phyloP scores from a whole-genome alignment of 2,329 filamentous ascomycete genomes.

The Calonectria pseudoturangicola region DNA sequence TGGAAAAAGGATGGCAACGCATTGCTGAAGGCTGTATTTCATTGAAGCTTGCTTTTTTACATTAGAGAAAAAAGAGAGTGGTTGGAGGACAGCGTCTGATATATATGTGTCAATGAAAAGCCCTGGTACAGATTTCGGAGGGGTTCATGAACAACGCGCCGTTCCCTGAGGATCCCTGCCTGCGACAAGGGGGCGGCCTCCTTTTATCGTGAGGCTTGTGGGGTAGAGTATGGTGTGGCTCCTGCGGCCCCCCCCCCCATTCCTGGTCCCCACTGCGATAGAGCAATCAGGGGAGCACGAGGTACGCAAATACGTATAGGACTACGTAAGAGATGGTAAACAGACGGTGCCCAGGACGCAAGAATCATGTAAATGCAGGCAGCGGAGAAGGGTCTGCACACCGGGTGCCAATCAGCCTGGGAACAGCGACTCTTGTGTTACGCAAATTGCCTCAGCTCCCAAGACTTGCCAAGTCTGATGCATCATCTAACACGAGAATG shows the following conservation, averaged over 20 bases:
- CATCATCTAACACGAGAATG: conserved; percentile 37
- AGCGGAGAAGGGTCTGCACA: not conserved
- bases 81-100: not conserved
- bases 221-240: conserved; percentile 26
- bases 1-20: not conserved
- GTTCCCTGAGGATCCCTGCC: conserved; percentile 24
- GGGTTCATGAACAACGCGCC: not conserved
- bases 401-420: not conserved
- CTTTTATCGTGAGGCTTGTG: conserved; percentile 38
- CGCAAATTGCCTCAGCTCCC: conserved; percentile 29
- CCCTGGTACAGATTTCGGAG: not conserved
- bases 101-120: conserved; percentile 17
- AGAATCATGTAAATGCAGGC: not conserved
- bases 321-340: conserved; percentile 5
- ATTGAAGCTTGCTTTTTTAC: not conserved
- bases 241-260: conserved; percentile 1
- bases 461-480: conserved; percentile 35
- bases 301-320: conserved; percentile 5
- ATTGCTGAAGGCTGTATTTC: conserved; percentile 9
- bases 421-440: conserved; percentile 5
- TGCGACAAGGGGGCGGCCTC: conserved; percentile 30
- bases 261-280: conserved; percentile 28
- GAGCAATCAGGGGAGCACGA: conserved; percentile 23
- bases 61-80: not conserved
- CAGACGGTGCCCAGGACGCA: not conserved